A percentile compares a stretch with the other conserved stretches of the same genome.
These are phyloP conservation scores for Colletotrichum viniferum DNA, from an alignment of 2,329 filamentous ascomycete species.

Conservation along the genomic window DNA sequence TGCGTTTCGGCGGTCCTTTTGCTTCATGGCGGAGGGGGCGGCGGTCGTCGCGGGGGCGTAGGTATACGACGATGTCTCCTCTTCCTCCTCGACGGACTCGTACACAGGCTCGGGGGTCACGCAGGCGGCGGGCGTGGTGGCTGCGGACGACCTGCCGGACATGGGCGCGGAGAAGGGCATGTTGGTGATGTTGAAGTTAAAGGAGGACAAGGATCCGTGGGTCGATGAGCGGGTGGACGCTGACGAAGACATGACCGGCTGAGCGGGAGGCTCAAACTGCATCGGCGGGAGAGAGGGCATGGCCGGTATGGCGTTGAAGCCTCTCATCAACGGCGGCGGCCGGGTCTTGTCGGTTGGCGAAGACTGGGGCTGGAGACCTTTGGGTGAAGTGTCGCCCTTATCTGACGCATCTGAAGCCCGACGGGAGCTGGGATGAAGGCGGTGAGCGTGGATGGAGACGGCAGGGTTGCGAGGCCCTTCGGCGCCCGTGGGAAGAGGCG, in stretches of 20 bases:
- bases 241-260: slow-evolving; percentile 9
- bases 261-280: neutral
- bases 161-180: slow-evolving; percentile 16
- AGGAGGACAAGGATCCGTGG: slow-evolving; percentile 14
- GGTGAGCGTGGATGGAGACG: slow-evolving; percentile 11
- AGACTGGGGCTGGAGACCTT: neutral
- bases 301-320: slow-evolving; percentile 29
- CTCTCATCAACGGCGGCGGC: slow-evolving; percentile 34
- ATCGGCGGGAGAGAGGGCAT: slow-evolving; percentile 4
- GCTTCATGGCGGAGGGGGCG: slow-evolving; percentile 8
- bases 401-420: slow-evolving; percentile 34
- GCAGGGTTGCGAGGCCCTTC: neutral
- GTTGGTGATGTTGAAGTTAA: slow-evolving; percentile 15
- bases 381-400: slow-evolving; percentile 7
- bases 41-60: neutral
- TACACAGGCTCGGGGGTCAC: slow-evolving; percentile 17
- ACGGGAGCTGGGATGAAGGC: slow-evolving; percentile 31
- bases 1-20: slow-evolving; percentile 24
- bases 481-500: neutral
- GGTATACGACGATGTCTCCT: neutral
- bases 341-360: slow-evolving; percentile 6
- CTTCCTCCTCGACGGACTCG: slow-evolving; percentile 10
- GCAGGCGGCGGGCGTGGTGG: slow-evolving; percentile 18
- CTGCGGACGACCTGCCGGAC: slow-evolving; percentile 14
- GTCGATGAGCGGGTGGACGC: slow-evolving; percentile 13